Conservation (phyloP, 1,139 yeast species). For the Tardiomyces depauwii region DNA sequence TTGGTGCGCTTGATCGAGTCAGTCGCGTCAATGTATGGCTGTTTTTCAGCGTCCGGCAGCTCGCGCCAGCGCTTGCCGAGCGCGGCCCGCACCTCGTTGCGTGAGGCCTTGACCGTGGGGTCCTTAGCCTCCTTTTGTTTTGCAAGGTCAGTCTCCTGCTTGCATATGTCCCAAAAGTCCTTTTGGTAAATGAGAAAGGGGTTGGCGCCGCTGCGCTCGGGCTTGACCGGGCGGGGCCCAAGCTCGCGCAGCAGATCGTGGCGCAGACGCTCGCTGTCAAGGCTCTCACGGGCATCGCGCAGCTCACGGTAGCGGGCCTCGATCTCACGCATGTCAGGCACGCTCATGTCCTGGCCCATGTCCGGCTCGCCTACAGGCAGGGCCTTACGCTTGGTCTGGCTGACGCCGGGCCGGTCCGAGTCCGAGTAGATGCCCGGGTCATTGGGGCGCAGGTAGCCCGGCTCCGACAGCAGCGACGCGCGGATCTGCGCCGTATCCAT, state of each 20-base stretch:
- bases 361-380: neutral
- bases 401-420: neutral
- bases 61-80: slow-evolving; percentile 34
- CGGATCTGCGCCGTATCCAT: neutral
- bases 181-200: slow-evolving; percentile 34
- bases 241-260: slow-evolving; percentile 24
- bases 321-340: neutral
- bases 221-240: slow-evolving; percentile 30
- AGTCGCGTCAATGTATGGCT: slow-evolving; percentile 27
- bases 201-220: slow-evolving; percentile 30
- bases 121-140: slow-evolving; percentile 22
- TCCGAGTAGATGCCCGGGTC: neutral
- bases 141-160: slow-evolving; percentile 25
- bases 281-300: slow-evolving; percentile 13
- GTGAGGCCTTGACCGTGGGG: slow-evolving; percentile 25
- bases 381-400: neutral
- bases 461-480: neutral
- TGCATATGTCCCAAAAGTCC: slow-evolving; percentile 32
- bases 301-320: slow-evolving; percentile 14
- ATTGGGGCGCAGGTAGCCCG: neutral
- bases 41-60: slow-evolving; percentile 27
- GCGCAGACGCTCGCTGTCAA: slow-evolving; percentile 25
- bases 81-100: slow-evolving; percentile 32
- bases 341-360: slow-evolving; percentile 1
- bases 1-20: slow-evolving; percentile 26